Evolutionary conservation across 2,329 filamentous ascomycete genomes (phyloP).

Genomic region (Botrytis galanthina): DNA sequence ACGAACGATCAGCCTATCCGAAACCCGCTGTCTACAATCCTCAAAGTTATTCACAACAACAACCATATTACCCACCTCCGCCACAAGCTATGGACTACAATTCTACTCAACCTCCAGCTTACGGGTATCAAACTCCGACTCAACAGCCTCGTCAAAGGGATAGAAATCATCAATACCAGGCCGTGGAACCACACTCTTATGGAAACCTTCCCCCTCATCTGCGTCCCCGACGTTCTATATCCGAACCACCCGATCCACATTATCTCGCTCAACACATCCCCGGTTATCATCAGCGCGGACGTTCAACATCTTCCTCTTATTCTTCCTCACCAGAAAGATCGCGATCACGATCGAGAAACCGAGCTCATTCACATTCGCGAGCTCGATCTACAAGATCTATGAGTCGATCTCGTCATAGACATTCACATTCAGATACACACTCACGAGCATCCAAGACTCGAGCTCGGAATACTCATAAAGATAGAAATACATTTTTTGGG

Average conservation of each 20-base stretch:
- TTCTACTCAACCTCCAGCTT: neutral
- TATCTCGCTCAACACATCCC: conserved; percentile 22
- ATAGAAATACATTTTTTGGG: conserved; percentile 30
- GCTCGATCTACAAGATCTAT: neutral
- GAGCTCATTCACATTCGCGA: neutral
- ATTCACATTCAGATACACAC: neutral
- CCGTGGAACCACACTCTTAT: neutral
- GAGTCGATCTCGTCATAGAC: neutral
- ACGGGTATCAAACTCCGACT: neutral
- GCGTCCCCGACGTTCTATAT: conserved; percentile 24
- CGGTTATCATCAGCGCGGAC: neutral
- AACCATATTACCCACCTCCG: neutral
- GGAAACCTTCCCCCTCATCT: conserved; percentile 15
- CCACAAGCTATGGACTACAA: neutral
- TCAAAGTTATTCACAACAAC: neutral
- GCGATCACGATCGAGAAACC: neutral
- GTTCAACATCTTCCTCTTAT: conserved; percentile 8
- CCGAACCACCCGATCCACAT: conserved; percentile 24
- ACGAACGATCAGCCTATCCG: neutral
- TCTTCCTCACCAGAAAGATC: neutral
- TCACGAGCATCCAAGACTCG: conserved; percentile 16
- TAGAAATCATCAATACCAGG: neutral
- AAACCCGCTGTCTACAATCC: neutral
- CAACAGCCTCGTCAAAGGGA: neutral
- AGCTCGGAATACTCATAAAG: conserved; percentile 9